A percentile compares a stretch with the other conserved stretches of the same genome.
phyloP scores from a whole-genome alignment of 1,284 basidiomycete genomes.

The Irpex sp. region DNA sequence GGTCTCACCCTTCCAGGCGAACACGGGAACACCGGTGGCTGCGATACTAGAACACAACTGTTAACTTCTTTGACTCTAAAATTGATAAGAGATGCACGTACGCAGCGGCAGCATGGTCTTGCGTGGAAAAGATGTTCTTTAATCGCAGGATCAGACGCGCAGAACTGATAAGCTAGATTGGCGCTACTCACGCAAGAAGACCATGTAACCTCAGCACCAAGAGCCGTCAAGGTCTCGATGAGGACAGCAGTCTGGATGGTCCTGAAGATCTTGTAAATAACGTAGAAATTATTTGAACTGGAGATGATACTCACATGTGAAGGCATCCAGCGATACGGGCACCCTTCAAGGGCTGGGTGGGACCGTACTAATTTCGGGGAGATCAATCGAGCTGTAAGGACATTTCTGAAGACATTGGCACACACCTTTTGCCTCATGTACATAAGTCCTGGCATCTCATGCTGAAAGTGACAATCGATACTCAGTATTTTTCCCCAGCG shows the following conservation, averaged over 20 bases:
- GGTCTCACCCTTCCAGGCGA: slow-evolving; percentile 99
- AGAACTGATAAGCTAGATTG: neutral
- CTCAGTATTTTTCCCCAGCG: neutral
- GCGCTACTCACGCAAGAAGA: slow-evolving; percentile 82
- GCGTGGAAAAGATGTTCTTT: slow-evolving; percentile 99
- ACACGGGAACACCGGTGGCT: slow-evolving; percentile 97
- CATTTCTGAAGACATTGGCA: neutral
- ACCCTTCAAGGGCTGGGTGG: slow-evolving; percentile 86
- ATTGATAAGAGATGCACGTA: slow-evolving; percentile 36
- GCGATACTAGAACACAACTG: slow-evolving; percentile 63
- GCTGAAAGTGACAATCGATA: slow-evolving; percentile 37
- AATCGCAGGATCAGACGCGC: neutral
- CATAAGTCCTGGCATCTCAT: slow-evolving; percentile 95
- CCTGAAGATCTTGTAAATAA: slow-evolving; percentile 35
- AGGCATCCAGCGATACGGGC: slow-evolving; percentile 97
- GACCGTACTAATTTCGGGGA: slow-evolving; percentile 59
- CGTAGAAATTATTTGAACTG: neutral
- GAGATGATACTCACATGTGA: slow-evolving; percentile 71
- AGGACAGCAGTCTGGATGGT: slow-evolving; percentile 96
- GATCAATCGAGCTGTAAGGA: slow-evolving; percentile 8
- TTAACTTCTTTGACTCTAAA: neutral
- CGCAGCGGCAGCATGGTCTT: slow-evolving; percentile 98
- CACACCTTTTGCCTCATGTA: slow-evolving; percentile 81
- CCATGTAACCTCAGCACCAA: slow-evolving; percentile 98
- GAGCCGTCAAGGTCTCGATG: slow-evolving; percentile 92